phyloP scores from a whole-genome alignment of 768 basidiomycete species.

The Lactifluus piperatus region DNA sequence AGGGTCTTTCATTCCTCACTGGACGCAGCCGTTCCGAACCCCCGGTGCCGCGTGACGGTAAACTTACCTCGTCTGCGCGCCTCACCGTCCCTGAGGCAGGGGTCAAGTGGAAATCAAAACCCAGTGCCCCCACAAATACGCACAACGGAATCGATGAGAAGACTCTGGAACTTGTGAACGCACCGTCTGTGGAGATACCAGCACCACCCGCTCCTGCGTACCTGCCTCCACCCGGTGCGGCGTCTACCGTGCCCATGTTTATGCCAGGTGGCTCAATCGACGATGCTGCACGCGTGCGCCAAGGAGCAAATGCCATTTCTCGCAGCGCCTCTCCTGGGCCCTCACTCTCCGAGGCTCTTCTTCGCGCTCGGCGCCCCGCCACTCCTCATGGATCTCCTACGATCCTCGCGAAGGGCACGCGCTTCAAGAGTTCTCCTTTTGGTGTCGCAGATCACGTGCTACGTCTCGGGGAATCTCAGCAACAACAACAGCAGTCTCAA shows the following conservation, averaged over 20 bases:
- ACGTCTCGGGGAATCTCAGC: conserved; percentile 7
- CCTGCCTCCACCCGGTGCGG: not conserved
- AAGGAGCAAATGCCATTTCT: conserved; percentile 17
- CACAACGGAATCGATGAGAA: not conserved
- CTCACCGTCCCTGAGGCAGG: not conserved
- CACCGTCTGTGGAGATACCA: not conserved
- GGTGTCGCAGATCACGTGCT: conserved; percentile 44
- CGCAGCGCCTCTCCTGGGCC: conserved; percentile 42
- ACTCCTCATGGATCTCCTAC: conserved; percentile 19
- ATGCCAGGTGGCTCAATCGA: not conserved
- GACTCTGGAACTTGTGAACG: not conserved
- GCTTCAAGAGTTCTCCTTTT: conserved; percentile 72
- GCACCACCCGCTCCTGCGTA: conserved; percentile 2
- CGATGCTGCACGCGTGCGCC: conserved; percentile 6
- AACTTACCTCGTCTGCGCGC: not conserved
- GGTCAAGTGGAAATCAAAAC: conserved; percentile 10
- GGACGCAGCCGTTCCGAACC: conserved; percentile 19
- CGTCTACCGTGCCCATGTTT: not conserved
- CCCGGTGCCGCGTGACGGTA: conserved; percentile 13
- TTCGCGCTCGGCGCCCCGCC: conserved; percentile 49
- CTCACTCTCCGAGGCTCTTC: conserved; percentile 60
- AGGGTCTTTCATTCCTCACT: conserved; percentile 19
- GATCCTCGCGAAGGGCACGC: conserved; percentile 37
- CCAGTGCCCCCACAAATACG: not conserved
- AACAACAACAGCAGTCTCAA: conserved; percentile 19